These are phyloP conservation scores for Persicaria maculosa DNA, from an alignment of 148 eudicot species.

Conservation along the genomic window DNA sequence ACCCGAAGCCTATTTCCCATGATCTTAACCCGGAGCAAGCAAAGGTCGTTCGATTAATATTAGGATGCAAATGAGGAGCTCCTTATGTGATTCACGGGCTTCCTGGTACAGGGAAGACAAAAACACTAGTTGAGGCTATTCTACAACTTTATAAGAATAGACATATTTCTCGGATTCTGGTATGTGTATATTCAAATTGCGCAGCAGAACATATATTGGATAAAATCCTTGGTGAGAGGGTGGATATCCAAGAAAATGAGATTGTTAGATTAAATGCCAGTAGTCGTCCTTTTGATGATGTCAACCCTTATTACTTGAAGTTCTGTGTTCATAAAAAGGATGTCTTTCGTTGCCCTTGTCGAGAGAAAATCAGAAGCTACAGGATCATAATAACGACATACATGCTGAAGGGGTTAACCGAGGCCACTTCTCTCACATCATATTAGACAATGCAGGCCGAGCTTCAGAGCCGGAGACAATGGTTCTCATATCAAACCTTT, in stretches of 20 bases:
- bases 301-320: conserved; percentile 29
- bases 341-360: conserved; percentile 46
- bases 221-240: conserved; percentile 27
- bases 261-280: conserved; percentile 71
- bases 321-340: conserved; percentile 46
- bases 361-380: conserved; percentile 24
- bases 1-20: conserved; percentile 34
- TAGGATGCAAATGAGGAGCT: conserved; percentile 57
- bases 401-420: conserved; percentile 49
- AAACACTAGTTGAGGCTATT: conserved; percentile 66
- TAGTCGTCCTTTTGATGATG: conserved; percentile 50
- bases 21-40: conserved; percentile 64
- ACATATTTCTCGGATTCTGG: conserved; percentile 32
- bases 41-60: conserved; percentile 47
- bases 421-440: conserved; percentile 73
- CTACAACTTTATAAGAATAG: conserved; percentile 45
- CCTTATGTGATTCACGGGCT: conserved; percentile 80
- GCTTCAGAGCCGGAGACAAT: no score
- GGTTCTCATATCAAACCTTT: no score
- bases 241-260: conserved; percentile 25
- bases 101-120: conserved; percentile 87
- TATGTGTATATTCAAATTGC: conserved; percentile 83
- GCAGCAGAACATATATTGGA: conserved; percentile 80
- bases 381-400: conserved; percentile 70
- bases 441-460: no score